A percentile compares a stretch with the other conserved stretches of the same genome.
Conservation (phyloP, 129 eudicot species). For the Escallonia herrerae region DNA sequence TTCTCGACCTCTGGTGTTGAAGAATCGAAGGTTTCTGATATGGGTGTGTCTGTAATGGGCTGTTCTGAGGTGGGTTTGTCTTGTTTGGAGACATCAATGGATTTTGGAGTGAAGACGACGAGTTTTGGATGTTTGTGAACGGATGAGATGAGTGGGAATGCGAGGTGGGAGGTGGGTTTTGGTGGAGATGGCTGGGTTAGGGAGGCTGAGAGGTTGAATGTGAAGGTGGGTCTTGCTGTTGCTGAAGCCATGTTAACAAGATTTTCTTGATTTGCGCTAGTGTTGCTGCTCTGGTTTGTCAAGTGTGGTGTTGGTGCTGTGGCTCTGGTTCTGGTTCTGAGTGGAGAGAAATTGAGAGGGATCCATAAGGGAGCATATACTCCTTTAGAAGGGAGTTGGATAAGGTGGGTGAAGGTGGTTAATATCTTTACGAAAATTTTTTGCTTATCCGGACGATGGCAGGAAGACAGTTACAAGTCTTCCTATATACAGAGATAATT, state of each 20-base stretch:
- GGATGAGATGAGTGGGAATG: slow-evolving; percentile 28
- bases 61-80: slow-evolving; percentile 52
- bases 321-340: slow-evolving; percentile 4
- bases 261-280: not conserved
- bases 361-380: slow-evolving; percentile 35
- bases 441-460: too few relatives aligned
- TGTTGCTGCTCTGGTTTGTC: not conserved
- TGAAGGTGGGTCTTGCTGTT: slow-evolving; percentile 44
- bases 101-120: slow-evolving; percentile 31
- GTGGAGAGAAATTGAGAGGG: slow-evolving; percentile 13
- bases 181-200: slow-evolving; percentile 18
- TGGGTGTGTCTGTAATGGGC: slow-evolving; percentile 18
- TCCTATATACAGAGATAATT: too few relatives aligned
- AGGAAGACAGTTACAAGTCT: too few relatives aligned
- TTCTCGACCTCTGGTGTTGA: slow-evolving; percentile 1
- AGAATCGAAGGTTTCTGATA: not conserved
- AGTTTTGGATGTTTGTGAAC: slow-evolving; percentile 26
- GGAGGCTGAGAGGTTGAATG: slow-evolving; percentile 18
- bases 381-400: slow-evolving; percentile 19
- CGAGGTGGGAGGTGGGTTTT: slow-evolving; percentile 21
- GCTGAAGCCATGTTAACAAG: slow-evolving; percentile 49
- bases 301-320: not conserved
- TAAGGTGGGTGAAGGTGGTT: slow-evolving; percentile 30
- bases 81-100: slow-evolving; percentile 74
- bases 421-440: not conserved